Conservation (phyloP, 2,329 filamentous ascomycete genomes). For the Paecilomyces formosus region DNA sequence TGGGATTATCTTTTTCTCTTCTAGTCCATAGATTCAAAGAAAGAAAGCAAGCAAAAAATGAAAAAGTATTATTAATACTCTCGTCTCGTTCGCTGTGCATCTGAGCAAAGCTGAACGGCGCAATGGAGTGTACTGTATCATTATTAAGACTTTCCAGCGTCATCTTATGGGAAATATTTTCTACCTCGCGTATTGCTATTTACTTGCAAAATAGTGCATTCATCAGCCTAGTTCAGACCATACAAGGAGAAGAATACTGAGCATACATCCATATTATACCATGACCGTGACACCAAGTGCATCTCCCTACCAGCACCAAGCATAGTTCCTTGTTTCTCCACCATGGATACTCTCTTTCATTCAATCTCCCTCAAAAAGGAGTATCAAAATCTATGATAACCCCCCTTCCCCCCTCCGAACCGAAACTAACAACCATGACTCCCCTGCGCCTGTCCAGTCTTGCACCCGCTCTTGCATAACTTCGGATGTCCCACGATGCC, state of each 20-base stretch:
- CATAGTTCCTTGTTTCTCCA: too few relatives aligned
- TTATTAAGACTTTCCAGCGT: background rate
- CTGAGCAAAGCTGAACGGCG: background rate
- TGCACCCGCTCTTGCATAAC: slow-evolving; percentile 21
- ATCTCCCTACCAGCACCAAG: too few relatives aligned
- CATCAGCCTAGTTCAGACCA: background rate
- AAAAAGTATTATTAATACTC: background rate
- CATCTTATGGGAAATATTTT: background rate
- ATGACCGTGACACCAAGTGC: background rate
- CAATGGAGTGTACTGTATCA: background rate
- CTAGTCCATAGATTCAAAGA: background rate
- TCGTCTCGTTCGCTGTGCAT: background rate
- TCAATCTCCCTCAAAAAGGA: too few relatives aligned
- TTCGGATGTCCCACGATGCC: slow-evolving; percentile 24
- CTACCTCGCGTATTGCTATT: background rate
- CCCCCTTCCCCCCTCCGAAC: too few relatives aligned
- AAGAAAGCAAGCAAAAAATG: background rate
- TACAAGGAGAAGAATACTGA: background rate
- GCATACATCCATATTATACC: background rate
- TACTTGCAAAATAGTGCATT: background rate
- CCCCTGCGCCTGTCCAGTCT: slow-evolving; percentile 15
- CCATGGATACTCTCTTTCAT: too few relatives aligned
- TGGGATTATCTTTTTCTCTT: slow-evolving; percentile 1
- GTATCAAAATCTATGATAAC: too few relatives aligned
- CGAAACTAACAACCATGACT: slow-evolving; percentile 13